Evolutionary conservation across 2,329 filamentous ascomycete species (phyloP).

Genomic region (Paracamarosporium sp.): DNA sequence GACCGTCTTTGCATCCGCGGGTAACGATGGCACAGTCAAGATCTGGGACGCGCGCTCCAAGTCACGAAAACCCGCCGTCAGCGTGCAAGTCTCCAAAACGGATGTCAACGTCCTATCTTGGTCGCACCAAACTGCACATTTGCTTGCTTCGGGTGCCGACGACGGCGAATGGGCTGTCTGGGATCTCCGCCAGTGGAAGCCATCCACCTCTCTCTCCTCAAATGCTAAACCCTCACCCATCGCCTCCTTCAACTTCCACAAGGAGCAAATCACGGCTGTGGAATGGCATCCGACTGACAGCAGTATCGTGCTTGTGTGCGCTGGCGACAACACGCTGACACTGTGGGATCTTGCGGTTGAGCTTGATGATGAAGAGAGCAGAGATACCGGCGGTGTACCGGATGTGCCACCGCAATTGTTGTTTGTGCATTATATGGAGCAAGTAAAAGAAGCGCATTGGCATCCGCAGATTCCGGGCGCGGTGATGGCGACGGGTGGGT

Average conservation of each 20-base stretch:
- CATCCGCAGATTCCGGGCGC: conserved; percentile 93
- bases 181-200: conserved; percentile 96
- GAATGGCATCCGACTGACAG: conserved; percentile 99
- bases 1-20: conserved; percentile 93
- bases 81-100: conserved; percentile 79
- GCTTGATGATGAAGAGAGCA: conserved; percentile 95
- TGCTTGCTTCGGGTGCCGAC: conserved; percentile 91
- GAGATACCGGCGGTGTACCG: conserved; percentile 82
- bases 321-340: conserved; percentile 91
- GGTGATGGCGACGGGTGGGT: conserved; percentile 87
- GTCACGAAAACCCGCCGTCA: conserved; percentile 84
- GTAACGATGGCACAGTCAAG: conserved; percentile 91
- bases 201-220: conserved; percentile 56
- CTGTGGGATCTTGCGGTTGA: conserved; percentile 97
- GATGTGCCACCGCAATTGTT: conserved; percentile 93
- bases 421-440: conserved; percentile 95
- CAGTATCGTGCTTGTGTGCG: conserved; percentile 90
- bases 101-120: conserved; percentile 98
- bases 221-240: conserved; percentile 73
- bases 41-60: conserved; percentile 96
- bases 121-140: conserved; percentile 86
- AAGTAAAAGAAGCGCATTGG: conserved; percentile 97
- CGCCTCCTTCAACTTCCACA: conserved; percentile 95
- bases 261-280: conserved; percentile 92
- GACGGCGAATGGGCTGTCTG: conserved; percentile 95